These are phyloP conservation scores for Nematocida ausubeli DNA, from an alignment of 371 early-diverging fungal species.

Conservation along the genomic window DNA sequence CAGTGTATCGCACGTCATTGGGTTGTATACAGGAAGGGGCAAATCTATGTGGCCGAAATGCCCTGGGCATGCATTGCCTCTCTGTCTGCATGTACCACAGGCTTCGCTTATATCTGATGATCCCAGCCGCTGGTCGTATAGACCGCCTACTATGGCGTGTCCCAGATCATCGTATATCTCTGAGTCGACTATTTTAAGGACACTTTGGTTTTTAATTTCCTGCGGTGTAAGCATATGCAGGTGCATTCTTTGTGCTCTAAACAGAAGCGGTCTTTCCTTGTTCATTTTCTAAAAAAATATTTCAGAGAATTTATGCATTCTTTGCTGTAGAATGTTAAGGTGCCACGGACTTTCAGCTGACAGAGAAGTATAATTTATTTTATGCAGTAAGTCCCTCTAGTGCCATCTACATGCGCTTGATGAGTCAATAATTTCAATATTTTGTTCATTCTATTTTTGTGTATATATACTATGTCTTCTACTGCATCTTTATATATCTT, in stretches of 20 bases:
- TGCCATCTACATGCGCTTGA: too few species aligned
- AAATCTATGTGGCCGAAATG: conserved; percentile 68
- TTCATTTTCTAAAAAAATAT: conserved; percentile 44
- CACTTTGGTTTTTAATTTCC: conserved; percentile 86
- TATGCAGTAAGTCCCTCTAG: too few species aligned
- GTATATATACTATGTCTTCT: too few species aligned
- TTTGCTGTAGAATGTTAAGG: too few species aligned
- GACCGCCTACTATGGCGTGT: conserved; percentile 82
- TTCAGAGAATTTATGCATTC: neutral
- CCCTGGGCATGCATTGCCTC: conserved; percentile 64
- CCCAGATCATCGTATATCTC: conserved; percentile 80
- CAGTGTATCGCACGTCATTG: conserved; percentile 80
- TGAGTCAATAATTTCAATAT: too few species aligned
- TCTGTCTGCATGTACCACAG: conserved; percentile 64
- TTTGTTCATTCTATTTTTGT: too few species aligned
- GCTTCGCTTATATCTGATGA: conserved; percentile 74
- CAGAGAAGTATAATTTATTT: too few species aligned
- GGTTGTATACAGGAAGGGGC: conserved; percentile 70
- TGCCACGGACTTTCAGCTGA: too few species aligned
- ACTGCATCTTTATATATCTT: too few species aligned
- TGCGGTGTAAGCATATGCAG: conserved; percentile 69
- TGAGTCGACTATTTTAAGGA: conserved; percentile 81
- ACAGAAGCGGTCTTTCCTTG: conserved; percentile 33
- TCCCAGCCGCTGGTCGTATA: conserved; percentile 90
- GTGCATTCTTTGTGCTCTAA: neutral